These are phyloP conservation scores for Hippophae gyantsensis DNA, from an alignment of 306 rosid genomes.

Conservation along the genomic window DNA sequence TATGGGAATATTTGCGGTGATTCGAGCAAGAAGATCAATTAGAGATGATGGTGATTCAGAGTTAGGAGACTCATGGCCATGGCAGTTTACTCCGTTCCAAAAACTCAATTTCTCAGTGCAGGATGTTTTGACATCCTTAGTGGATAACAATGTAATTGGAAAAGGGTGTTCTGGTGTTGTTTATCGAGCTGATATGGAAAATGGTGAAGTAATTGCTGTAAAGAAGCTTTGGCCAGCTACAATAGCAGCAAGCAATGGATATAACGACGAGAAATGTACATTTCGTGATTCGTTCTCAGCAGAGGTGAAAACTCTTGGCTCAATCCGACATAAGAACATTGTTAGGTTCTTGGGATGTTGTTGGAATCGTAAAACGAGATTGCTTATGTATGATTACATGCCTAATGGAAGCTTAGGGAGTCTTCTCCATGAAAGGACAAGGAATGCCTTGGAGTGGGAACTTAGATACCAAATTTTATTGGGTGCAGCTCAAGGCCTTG, in stretches of 20 bases:
- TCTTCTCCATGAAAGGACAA: conserved; percentile 72
- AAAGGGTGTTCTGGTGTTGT: conserved; percentile 91
- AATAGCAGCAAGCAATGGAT: conserved; percentile 35
- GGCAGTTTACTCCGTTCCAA: conserved; percentile 93
- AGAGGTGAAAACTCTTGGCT: conserved; percentile 75
- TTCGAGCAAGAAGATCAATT: conserved; percentile 49
- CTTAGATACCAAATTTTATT: conserved; percentile 68
- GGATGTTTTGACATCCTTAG: conserved; percentile 54
- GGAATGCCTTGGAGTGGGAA: conserved; percentile 83
- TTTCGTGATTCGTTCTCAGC: conserved; percentile 75
- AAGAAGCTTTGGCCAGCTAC: conserved; percentile 85
- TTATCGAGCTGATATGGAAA: conserved; percentile 65
- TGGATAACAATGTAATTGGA: conserved; percentile 74
- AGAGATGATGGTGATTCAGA: conserved; percentile 64
- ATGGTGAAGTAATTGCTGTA: conserved; percentile 80
- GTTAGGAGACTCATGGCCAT: conserved; percentile 71
- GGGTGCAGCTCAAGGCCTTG: conserved; percentile 89
- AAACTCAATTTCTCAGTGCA: conserved; percentile 78
- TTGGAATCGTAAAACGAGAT: conserved; percentile 60
- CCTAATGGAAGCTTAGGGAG: conserved; percentile 84
- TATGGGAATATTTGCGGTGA: conserved; percentile 73
- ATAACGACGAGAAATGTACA: conserved; percentile 50
- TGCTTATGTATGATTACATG: conserved; percentile 90
- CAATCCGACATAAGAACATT: conserved; percentile 89
- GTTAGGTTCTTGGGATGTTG: conserved; percentile 83